phyloP scores from a whole-genome alignment of 768 basidiomycete species.

The Boletus insuetus region DNA sequence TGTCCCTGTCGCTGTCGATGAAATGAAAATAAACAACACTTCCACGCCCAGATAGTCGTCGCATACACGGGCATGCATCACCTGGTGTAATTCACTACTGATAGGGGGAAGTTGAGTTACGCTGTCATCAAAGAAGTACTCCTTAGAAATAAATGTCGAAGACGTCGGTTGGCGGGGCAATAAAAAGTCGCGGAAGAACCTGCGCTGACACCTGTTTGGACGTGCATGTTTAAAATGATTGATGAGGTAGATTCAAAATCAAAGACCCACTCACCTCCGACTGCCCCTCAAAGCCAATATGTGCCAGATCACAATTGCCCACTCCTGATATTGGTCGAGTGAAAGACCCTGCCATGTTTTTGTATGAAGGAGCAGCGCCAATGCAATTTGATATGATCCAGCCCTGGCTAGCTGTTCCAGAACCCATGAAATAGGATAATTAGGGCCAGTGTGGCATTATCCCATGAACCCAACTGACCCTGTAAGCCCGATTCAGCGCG shows the following conservation, averaged over 20 bases:
- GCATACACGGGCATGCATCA: slow-evolving; percentile 40
- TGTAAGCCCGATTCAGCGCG: slow-evolving; percentile 64
- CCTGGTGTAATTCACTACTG: slow-evolving; percentile 42
- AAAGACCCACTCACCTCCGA: slow-evolving; percentile 52
- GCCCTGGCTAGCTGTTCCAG: slow-evolving; percentile 59
- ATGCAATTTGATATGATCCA: slow-evolving; percentile 60
- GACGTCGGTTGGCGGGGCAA: slow-evolving; percentile 53
- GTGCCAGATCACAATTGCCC: slow-evolving; percentile 80
- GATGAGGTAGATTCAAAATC: slow-evolving; percentile 1
- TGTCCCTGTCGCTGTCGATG: slow-evolving; percentile 58
- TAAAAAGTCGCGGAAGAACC: slow-evolving; percentile 64
- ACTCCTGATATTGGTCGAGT: slow-evolving; percentile 62
- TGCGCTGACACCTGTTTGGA: slow-evolving; percentile 52
- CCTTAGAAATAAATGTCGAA: slow-evolving; percentile 50
- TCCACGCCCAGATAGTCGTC: slow-evolving; percentile 15
- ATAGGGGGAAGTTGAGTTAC: slow-evolving; percentile 35
- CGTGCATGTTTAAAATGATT: slow-evolving; percentile 7
- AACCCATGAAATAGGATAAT: slow-evolving; percentile 8
- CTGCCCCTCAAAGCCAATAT: slow-evolving; percentile 64
- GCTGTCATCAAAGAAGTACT: slow-evolving; percentile 51
- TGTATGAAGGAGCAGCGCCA: slow-evolving; percentile 64
- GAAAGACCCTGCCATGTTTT: slow-evolving; percentile 67
- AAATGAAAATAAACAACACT: slow-evolving; percentile 3
- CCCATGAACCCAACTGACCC: slow-evolving; percentile 39
- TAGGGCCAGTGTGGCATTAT: background rate